phyloP scores from a whole-genome alignment of 1,284 basidiomycete species.

The Moesziomyces sp. region DNA sequence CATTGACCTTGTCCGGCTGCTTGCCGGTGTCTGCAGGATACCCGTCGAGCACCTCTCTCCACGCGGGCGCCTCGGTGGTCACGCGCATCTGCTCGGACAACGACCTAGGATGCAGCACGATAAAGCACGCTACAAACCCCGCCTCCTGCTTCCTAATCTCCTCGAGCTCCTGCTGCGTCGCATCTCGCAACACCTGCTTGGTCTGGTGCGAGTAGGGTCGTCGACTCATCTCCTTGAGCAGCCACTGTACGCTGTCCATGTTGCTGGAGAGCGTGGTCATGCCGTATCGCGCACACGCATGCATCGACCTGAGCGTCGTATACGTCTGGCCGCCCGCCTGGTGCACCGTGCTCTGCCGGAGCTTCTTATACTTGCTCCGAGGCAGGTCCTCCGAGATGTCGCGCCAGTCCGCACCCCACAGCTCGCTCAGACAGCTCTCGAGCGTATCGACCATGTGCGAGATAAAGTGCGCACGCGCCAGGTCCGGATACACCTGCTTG shows the following conservation, averaged over 20 bases:
- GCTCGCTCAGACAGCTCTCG: slow-evolving; percentile 32
- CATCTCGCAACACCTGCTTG: slow-evolving; percentile 3
- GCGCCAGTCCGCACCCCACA: slow-evolving; percentile 42
- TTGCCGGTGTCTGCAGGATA: slow-evolving; percentile 16
- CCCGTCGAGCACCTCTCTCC: slow-evolving; percentile 38
- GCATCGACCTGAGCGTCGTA: slow-evolving; percentile 26
- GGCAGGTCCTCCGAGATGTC: slow-evolving; percentile 36
- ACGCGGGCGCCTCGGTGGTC: slow-evolving; percentile 26
- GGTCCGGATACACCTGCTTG: slow-evolving; percentile 30
- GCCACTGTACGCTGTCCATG: slow-evolving; percentile 54
- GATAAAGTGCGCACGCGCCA: slow-evolving; percentile 32
- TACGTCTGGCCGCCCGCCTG: slow-evolving; percentile 39
- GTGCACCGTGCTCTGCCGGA: slow-evolving; percentile 26
- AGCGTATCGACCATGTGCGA: slow-evolving; percentile 45
- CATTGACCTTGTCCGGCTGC: background rate
- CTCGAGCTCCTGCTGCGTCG: slow-evolving; percentile 5
- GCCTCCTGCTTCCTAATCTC: slow-evolving; percentile 2
- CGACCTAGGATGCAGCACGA: slow-evolving; percentile 49
- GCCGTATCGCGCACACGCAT: slow-evolving; percentile 31
- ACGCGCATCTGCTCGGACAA: slow-evolving; percentile 54
- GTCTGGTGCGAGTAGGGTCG: slow-evolving; percentile 22
- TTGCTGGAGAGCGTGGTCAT: slow-evolving; percentile 56
- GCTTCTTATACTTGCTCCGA: slow-evolving; percentile 37
- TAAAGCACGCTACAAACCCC: slow-evolving; percentile 21
- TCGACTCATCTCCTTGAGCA: slow-evolving; percentile 46